These are phyloP conservation scores for Paracoccidioides lutzii DNA, from an alignment of 2,329 filamentous ascomycete species.

Conservation along the genomic window DNA sequence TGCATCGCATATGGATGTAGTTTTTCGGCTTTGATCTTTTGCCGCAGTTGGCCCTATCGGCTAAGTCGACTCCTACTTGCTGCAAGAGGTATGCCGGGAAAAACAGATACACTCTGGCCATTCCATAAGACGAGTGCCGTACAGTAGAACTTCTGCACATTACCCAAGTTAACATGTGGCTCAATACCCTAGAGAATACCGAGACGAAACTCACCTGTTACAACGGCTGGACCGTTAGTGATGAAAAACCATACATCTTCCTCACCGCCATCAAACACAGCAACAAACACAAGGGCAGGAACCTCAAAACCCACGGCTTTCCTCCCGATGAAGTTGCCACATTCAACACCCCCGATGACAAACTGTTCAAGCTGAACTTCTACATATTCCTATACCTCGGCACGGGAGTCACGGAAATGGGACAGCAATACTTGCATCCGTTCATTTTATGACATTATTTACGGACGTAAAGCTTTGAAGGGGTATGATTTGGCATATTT, in stretches of 20 bases:
- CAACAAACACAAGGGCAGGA: neutral
- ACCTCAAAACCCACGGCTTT: neutral
- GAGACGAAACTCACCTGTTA: neutral
- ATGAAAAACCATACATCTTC: neutral
- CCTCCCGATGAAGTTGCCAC: neutral
- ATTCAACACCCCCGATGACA: neutral
- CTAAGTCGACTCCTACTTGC: neutral
- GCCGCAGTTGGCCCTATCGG: neutral
- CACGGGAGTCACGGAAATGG: neutral
- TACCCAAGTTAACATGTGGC: too few species aligned
- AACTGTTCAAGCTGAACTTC: neutral
- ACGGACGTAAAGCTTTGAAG: neutral
- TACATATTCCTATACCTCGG: neutral
- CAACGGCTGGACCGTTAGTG: neutral
- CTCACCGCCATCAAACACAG: neutral
- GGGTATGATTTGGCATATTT: neutral
- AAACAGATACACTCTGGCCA: too few species aligned
- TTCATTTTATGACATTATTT: neutral
- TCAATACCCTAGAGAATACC: neutral
- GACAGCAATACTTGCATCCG: neutral
- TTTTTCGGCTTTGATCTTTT: neutral
- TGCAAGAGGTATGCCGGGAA: neutral
- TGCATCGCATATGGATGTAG: neutral
- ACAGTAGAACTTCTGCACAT: too few species aligned
- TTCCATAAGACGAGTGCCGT: too few species aligned